Base-by-base conservation (phyloP, 1,139 yeast genomes). In the Hemisphaericaspora xylofermentans region DNA sequence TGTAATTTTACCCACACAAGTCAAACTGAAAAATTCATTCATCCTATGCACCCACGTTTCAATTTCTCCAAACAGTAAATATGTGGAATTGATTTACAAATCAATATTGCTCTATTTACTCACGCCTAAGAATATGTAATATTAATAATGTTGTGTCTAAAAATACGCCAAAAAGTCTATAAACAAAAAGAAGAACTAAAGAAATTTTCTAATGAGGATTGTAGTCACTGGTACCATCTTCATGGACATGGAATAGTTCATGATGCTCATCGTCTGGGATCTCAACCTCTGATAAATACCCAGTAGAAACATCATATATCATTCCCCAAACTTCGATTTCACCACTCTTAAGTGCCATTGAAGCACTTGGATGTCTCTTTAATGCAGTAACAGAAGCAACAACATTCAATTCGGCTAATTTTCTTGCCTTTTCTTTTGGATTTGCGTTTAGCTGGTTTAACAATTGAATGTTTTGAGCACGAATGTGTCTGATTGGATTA, bases 291-390 rank as follows among this genome's bases (percentile, higher is more conserved):
- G 64, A 62, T 42, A 91, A 71, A 40, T 75, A 71, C 17, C 98
- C 98, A 8, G 87, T 74, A 30, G 78, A 80, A 34, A 89, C 96
- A 58, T 91, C 89, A 65, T 91, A 93, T 50, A 93, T 78, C 63
- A 91, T 66, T 1, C 97, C 98, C 77, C 89, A 84, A 33, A 93
- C 86, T 62, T 88, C 87, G 38, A 93, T 73, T n/a, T 83, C 81
- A n/a, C 86, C 81, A 45, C 71, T 73, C 46, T 75, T 74, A 49
- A 84, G 66, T 8, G 96, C 96, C 45, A 75, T 73, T 46, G 80
- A 75, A 26, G 94, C 95, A 42, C 85, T 79, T 26, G 88, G 87
- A 54, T 84, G 88, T 53, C 88, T 75, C 49, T 78, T 76, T 46
- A 86, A 65, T 2, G 77, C 78, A 39, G 71, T 65, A 4, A 78